phyloP scores from a whole-genome alignment of 257 asterid species.

The Ophiorrhiza pumila region DNA sequence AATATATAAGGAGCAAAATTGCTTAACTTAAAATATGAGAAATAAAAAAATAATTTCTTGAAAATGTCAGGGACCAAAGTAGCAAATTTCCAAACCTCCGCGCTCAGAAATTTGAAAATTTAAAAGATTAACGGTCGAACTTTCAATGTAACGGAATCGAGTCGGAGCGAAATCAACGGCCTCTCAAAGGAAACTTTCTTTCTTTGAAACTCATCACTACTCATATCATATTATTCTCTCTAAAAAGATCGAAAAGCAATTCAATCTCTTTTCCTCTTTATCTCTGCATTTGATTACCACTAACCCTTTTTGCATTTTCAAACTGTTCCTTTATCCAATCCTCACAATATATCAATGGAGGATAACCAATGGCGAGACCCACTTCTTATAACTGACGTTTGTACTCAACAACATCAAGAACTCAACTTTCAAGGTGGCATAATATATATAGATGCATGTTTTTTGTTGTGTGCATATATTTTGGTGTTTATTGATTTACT shows the following conservation, averaged over 20 bases:
- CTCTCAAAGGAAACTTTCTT: constrained; percentile 28
- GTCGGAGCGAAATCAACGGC: constrained; percentile 51
- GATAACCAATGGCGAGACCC: constrained; percentile 63
- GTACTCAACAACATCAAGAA: constrained; percentile 38
- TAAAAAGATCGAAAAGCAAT: constrained; percentile 24
- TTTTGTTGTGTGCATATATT: neutral
- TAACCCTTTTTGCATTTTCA: constrained; percentile 31
- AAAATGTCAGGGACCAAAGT: neutral
- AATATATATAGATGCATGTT: constrained; percentile 24
- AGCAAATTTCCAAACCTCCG: constrained; percentile 3
- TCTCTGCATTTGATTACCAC: constrained; percentile 23
- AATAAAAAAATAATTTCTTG: neutral
- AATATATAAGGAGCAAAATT: too few species aligned
- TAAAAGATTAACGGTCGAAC: constrained; percentile 33
- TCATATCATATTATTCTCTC: constrained; percentile 23
- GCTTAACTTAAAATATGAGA: neutral
- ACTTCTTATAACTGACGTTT: constrained; percentile 70
- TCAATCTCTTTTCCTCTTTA: constrained; percentile 35
- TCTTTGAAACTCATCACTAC: constrained; percentile 18
- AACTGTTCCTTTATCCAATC: constrained; percentile 31
- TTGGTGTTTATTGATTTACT: constrained; percentile 1
- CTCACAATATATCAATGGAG: constrained; percentile 43
- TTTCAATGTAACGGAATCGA: constrained; percentile 36
- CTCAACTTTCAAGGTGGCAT: constrained; percentile 25
- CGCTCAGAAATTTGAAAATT: constrained; percentile 54